phyloP scores from a whole-genome alignment of 2,329 filamentous ascomycete genomes.

The Alternaria brassicicola region DNA sequence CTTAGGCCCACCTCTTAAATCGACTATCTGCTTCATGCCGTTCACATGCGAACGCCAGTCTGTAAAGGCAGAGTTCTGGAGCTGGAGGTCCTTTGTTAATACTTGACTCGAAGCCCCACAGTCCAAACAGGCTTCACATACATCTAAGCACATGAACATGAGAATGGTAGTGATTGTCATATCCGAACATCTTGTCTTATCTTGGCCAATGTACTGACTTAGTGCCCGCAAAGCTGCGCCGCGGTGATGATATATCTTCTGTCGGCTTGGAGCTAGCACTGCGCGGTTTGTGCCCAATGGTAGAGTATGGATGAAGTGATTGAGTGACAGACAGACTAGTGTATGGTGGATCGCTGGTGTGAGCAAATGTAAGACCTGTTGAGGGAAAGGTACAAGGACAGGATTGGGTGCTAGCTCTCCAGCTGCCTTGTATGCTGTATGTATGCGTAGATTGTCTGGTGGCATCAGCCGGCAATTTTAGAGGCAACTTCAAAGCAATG shows the following conservation, averaged over 20 bases:
- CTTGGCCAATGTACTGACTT: conserved; percentile 29
- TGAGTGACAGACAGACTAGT: conserved; percentile 34
- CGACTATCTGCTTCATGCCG: conserved; percentile 34
- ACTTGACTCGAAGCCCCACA: not conserved
- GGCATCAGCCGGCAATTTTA: conserved; percentile 1
- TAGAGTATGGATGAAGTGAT: conserved; percentile 31
- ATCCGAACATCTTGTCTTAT: conserved; percentile 32
- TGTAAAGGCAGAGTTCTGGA: conserved; percentile 29
- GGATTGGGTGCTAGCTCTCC: conserved; percentile 35
- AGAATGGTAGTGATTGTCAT: conserved; percentile 37
- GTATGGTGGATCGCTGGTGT: conserved; percentile 39
- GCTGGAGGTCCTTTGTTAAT: conserved; percentile 17
- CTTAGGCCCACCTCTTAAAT: conserved; percentile 37
- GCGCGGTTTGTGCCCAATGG: conserved; percentile 17
- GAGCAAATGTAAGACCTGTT: conserved; percentile 33
- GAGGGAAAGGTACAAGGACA: conserved; percentile 34
- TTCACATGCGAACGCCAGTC: conserved; percentile 38
- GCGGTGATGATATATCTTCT: conserved; percentile 37
- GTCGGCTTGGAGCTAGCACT: conserved; percentile 17
- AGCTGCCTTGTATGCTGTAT: conserved; percentile 22
- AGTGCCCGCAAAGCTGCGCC: conserved; percentile 37
- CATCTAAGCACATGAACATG: conserved; percentile 40
- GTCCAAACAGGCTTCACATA: conserved; percentile 8
- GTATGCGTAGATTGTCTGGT: conserved; percentile 35
- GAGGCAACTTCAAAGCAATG: not conserved